phyloP scores from a whole-genome alignment of 331 rosid species.

The Pyracantha coccinea region DNA sequence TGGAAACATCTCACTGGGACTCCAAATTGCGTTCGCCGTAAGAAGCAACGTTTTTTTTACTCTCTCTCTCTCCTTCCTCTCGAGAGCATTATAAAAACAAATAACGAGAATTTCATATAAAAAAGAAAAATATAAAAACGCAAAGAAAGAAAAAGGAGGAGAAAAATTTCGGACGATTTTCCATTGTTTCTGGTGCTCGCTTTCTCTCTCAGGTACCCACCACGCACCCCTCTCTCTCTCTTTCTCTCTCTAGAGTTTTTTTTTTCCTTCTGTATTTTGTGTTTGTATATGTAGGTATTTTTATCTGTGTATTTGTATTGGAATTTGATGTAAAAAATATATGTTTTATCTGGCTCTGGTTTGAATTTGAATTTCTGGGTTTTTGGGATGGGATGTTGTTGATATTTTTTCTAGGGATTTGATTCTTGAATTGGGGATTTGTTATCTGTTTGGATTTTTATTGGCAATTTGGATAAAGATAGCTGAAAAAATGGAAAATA shows the following conservation, averaged over 20 bases:
- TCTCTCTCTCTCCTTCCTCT: not conserved
- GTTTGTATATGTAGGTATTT: not conserved
- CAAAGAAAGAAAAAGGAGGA: not conserved
- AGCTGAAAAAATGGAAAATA: not conserved
- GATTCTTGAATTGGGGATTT: not conserved
- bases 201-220: constrained; percentile 18
- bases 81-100: no score
- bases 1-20: not conserved
- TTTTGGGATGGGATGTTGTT: not conserved
- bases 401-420: not conserved
- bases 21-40: constrained; percentile 25
- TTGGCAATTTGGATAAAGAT: not conserved
- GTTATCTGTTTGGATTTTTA: not conserved
- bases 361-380: not conserved
- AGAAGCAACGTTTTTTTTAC: constrained; percentile 14
- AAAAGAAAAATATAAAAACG: no score
- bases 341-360: not conserved
- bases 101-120: no score
- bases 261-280: not conserved
- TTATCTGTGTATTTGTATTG: not conserved
- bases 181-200: constrained; percentile 24
- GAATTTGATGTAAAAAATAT: not conserved
- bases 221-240: not conserved
- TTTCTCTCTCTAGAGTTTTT: not conserved
- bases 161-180: not conserved